These are phyloP conservation scores for Dichotomocladium elegans DNA, from an alignment of 371 early-diverging fungal species.

Conservation along the genomic window DNA sequence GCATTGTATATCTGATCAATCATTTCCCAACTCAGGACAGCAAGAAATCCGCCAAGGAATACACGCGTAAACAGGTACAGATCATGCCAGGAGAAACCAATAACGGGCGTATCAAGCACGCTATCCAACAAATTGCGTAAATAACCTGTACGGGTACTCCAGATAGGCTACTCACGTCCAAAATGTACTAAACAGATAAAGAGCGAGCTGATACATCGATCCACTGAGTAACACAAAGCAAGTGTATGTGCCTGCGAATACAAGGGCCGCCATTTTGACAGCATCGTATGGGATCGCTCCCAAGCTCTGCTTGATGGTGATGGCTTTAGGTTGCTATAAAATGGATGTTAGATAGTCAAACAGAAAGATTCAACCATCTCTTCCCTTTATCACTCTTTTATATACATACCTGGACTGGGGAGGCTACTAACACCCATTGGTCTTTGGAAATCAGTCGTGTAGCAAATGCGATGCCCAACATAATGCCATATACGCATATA, in stretches of 20 bases:
- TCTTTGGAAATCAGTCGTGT: conserved; percentile 21
- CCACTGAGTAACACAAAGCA: conserved; percentile 23
- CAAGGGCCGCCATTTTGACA: conserved; percentile 7
- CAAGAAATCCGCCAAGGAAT: conserved; percentile 31
- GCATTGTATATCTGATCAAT: conserved; percentile 44
- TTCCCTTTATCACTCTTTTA: background rate
- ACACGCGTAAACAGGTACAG: conserved; percentile 36
- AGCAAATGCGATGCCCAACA: conserved; percentile 31
- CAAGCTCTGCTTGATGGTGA: conserved; percentile 26
- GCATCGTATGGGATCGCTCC: conserved; percentile 14
- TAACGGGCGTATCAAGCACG: conserved; percentile 39
- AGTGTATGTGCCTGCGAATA: conserved; percentile 20
- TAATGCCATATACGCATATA: conserved; percentile 28
- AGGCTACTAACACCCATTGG: conserved; percentile 24
- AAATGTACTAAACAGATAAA: conserved; percentile 22
- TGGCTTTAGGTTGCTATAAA: conserved; percentile 23
- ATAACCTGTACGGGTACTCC: too few relatives aligned
- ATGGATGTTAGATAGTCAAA: background rate
- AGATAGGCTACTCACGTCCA: conserved; percentile 18
- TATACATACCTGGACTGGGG: conserved; percentile 36
- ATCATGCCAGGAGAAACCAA: conserved; percentile 40
- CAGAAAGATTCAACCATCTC: background rate
- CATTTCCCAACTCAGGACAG: conserved; percentile 31
- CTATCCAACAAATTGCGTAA: conserved; percentile 10
- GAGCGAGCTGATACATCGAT: conserved; percentile 23